phyloP scores from a whole-genome alignment of 2,329 filamentous ascomycete genomes.

The Pezicula carpinea region DNA sequence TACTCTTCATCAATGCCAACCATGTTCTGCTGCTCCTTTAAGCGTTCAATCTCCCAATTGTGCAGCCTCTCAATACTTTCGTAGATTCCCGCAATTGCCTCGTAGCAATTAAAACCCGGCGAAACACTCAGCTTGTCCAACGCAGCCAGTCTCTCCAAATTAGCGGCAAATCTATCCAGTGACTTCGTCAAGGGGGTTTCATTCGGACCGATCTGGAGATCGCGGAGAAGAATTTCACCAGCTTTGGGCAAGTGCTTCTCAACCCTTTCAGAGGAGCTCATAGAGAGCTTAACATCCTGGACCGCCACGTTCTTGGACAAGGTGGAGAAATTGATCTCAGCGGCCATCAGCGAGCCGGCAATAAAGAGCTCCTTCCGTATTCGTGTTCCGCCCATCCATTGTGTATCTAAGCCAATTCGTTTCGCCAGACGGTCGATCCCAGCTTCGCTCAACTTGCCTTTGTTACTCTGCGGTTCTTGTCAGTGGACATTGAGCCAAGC shows the following conservation, averaged over 20 bases:
- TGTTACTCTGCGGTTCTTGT: constrained; percentile 31
- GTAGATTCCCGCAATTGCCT: constrained; percentile 71
- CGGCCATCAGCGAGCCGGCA: constrained; percentile 54
- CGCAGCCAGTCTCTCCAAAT: constrained; percentile 63
- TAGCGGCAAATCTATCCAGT: constrained; percentile 65
- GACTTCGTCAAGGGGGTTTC: constrained; percentile 66
- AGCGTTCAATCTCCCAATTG: constrained; percentile 60
- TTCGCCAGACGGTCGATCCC: constrained; percentile 68
- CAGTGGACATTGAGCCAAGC: neutral
- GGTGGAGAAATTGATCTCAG: constrained; percentile 55
- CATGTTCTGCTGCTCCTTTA: constrained; percentile 45
- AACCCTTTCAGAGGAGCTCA: constrained; percentile 51
- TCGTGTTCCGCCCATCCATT: constrained; percentile 47
- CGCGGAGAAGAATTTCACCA: constrained; percentile 58
- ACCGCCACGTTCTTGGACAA: constrained; percentile 48
- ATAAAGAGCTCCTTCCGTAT: constrained; percentile 55
- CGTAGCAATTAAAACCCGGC: constrained; percentile 69
- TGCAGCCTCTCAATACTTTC: constrained; percentile 66
- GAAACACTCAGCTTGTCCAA: constrained; percentile 68
- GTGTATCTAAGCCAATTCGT: constrained; percentile 52
- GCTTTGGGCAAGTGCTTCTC: constrained; percentile 57
- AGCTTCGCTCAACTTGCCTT: constrained; percentile 67
- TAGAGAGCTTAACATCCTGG: constrained; percentile 56
- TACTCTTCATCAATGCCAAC: constrained; percentile 40
- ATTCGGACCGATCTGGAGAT: constrained; percentile 53